These are phyloP conservation scores for Ophiognomonia clavigignenti-juglandacearum DNA, from an alignment of 2,329 filamentous ascomycete genomes.

Conservation along the genomic window DNA sequence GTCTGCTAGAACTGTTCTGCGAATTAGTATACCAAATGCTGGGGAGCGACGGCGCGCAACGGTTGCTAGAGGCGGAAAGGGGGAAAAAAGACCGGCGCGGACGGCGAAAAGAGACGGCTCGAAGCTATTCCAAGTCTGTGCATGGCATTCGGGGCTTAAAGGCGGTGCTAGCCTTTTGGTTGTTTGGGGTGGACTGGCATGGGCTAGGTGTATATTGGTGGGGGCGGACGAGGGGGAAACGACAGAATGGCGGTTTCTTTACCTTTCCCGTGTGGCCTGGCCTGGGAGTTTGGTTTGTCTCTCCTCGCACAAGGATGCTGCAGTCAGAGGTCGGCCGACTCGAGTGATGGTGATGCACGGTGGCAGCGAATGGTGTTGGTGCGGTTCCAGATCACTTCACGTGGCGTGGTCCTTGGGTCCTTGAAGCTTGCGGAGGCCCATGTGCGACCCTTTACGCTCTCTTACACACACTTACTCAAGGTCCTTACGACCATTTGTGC, in stretches of 20 bases:
- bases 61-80: neutral
- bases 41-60: neutral
- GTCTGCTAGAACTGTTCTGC: neutral
- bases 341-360: constrained; percentile 1
- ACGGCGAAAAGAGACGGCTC: neutral
- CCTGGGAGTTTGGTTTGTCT: constrained; percentile 2
- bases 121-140: constrained; percentile 1
- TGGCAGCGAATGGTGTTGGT: neutral
- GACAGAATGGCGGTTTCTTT: constrained; percentile 1
- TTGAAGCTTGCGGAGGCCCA: too few species aligned
- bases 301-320: constrained; percentile 7
- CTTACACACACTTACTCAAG: too few species aligned
- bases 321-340: constrained; percentile 1
- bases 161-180: neutral
- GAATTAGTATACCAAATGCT: neutral
- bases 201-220: neutral
- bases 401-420: too few species aligned
- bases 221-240: neutral
- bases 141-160: neutral
- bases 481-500: too few species aligned
- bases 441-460: too few species aligned
- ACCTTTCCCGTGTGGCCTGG: constrained; percentile 2
- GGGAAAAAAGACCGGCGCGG: constrained; percentile 1
- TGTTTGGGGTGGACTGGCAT: neutral
- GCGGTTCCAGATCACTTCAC: too few species aligned